Conservation (phyloP, 768 basidiomycete genomes). For the Podaxis mareebaensis region DNA sequence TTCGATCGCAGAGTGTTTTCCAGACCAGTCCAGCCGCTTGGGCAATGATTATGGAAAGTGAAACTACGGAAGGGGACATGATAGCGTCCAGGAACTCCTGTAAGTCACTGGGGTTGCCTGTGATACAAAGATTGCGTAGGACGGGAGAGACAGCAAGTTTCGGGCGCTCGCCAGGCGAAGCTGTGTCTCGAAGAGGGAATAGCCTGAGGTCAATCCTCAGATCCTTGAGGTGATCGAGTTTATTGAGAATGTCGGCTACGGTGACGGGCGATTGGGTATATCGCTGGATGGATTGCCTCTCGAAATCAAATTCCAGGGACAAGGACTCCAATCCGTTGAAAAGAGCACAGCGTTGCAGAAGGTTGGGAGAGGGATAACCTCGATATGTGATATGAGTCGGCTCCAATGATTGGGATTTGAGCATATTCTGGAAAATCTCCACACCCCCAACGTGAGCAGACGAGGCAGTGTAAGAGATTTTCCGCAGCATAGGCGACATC, state of each 20-base stretch:
- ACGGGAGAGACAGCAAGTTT: neutral
- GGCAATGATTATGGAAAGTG: neutral
- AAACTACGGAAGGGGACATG: neutral
- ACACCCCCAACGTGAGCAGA: neutral
- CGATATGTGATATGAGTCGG: neutral
- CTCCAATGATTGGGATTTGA: neutral
- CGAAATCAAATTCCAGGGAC: neutral
- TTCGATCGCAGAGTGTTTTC: constrained; percentile 2
- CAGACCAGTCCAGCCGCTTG: neutral
- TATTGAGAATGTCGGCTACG: neutral
- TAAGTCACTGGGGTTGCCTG: neutral
- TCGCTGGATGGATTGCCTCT: neutral
- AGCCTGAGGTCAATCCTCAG: neutral
- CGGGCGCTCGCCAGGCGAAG: neutral
- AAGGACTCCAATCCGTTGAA: neutral
- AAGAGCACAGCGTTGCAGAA: neutral
- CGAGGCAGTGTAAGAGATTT: neutral
- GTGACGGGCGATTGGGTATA: neutral
- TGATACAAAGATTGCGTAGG: neutral
- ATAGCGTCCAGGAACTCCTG: neutral
- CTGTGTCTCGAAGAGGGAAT: neutral
- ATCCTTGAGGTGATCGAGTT: neutral
- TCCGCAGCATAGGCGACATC: neutral
- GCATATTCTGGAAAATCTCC: constrained; percentile 1
- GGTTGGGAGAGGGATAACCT: neutral